Conservation (phyloP, 306 rosid genomes). For the Castanopsis chinensis region DNA sequence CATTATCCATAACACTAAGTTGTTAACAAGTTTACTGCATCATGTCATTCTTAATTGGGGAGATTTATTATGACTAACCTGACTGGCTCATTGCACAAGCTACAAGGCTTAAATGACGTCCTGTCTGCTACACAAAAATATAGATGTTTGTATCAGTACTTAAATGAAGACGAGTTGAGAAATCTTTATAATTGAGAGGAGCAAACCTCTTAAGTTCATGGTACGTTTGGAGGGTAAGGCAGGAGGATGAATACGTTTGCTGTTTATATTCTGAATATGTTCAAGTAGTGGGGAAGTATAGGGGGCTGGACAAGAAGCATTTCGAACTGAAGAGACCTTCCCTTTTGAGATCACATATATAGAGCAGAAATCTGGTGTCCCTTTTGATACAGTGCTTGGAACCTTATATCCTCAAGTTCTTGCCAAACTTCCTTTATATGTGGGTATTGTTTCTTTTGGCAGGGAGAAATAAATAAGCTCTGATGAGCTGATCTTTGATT, state of each 20-base stretch:
- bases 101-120: constrained; percentile 57
- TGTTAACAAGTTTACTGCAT: not conserved
- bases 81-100: constrained; percentile 42
- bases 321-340: constrained; percentile 58
- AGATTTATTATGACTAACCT: constrained; percentile 35
- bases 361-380: constrained; percentile 79
- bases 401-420: not conserved
- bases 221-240: constrained; percentile 31
- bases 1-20: not conserved
- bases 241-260: constrained; percentile 20
- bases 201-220: constrained; percentile 54
- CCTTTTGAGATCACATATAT: constrained; percentile 78
- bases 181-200: constrained; percentile 7
- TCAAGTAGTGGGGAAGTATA: constrained; percentile 62
- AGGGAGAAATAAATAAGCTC: too few species aligned
- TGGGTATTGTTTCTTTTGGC: too few species aligned
- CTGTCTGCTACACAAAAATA: constrained; percentile 34
- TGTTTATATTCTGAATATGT: constrained; percentile 29
- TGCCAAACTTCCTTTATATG: too few species aligned
- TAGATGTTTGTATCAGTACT: not conserved
- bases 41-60: not conserved
- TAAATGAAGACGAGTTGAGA: not conserved
- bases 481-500: too few species aligned
- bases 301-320: constrained; percentile 60
- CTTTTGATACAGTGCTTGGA: constrained; percentile 60